Evolutionary conservation across 306 rosid genomes (phyloP), one percentile per base, ranked within the genome.

Genomic region (Prunus dulcis): DNA sequence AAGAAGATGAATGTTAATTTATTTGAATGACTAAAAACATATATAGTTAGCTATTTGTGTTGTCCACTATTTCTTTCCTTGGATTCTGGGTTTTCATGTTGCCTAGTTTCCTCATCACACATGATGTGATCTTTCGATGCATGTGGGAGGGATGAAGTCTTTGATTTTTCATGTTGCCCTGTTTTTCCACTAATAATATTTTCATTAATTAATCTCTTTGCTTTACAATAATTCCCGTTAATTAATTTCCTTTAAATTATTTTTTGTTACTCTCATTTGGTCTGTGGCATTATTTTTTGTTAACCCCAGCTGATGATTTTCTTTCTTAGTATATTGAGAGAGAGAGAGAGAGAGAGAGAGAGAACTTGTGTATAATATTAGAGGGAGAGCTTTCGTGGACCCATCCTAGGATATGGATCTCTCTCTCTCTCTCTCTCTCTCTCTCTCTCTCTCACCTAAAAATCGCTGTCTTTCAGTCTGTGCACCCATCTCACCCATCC

Each of bases 81-180:
- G 90, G 93, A 89, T 88, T 88, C 93, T 89, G 90, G 91, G 85
- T 88, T 84, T 85, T 89, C 91, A 89, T 89, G 93, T 87, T 84
- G 83, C 73, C 90, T 76, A 75, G 87, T 89, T 91, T 91, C 93
- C 93, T 85, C 90, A 84, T 88, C 87, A 82, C 96, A 83, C 93
- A 82, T 84, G 84, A 74, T 80, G 84, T 66, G 72, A 69, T 20
- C 50, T 20, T 47, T 69, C 15, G 41, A 50, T 50, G 73, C 63
- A 75, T 75, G 41, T 52, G 72, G 72, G 69, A 76, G 65, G 72
- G 69, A 23, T 23, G 25, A 78, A 22, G 67, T 76, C 61, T 78
- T 75, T 60, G 43, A 80, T 32, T 75, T 12, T 63, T 67, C 53
- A 22, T 6, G 6, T 34, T 34, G 12, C 14, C 47, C 6, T 1